Base-by-base conservation (phyloP, 805 yeast genomes). In the Debaryomyces castellii region DNA sequence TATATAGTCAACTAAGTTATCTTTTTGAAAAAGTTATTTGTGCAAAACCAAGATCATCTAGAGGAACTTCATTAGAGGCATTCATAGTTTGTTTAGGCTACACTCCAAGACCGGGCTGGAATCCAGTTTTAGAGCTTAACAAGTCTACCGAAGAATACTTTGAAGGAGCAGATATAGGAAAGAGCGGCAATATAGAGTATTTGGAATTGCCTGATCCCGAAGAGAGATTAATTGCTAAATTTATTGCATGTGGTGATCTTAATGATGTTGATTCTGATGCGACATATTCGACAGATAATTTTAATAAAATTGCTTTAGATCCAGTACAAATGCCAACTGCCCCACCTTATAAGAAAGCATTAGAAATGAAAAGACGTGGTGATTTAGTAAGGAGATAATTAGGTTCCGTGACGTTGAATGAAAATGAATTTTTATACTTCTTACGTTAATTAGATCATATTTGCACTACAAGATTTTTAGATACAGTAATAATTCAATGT, bases 321-420 rank as follows among this genome's bases (percentile, higher is more conserved):
- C 99, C 99, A 0, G 96, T 94, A 9, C 98, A 94, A 59, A 74
- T 82, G 63, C 99, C 99, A 7, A 91, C 97, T 0, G 94, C 96
- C 25, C 99, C 99, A 1, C 97, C 99, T 1, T 94, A 94, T 66
- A 92, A 92, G 67, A 80, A 81, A 47, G 99, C 98, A 0, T 67
- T 94, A 46, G 96, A 89, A 60, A 72, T 88, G 78, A 89, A 88
- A 66, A 77, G 96, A 58, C 78, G 77, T 46, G 96, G 96, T 5
- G 62, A 60, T 21, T 47, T 62, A 42, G 53, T 46, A 16, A 49
- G 63, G 44, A 45, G 53, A 21, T 49, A 47, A 43, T 24, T 7
- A 16, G 8, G 14, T 14, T 12, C 8, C n/a, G 3, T 28, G 16
- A 24, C 22, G 22, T 32, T 32, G 39, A 23, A 41, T 34, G 33